A percentile compares a stretch with the other conserved stretches of the same genome.
These are phyloP conservation scores for Aphanomyces astaci DNA, from an alignment of 352 stramenopile genomes.

Conservation along the genomic window DNA sequence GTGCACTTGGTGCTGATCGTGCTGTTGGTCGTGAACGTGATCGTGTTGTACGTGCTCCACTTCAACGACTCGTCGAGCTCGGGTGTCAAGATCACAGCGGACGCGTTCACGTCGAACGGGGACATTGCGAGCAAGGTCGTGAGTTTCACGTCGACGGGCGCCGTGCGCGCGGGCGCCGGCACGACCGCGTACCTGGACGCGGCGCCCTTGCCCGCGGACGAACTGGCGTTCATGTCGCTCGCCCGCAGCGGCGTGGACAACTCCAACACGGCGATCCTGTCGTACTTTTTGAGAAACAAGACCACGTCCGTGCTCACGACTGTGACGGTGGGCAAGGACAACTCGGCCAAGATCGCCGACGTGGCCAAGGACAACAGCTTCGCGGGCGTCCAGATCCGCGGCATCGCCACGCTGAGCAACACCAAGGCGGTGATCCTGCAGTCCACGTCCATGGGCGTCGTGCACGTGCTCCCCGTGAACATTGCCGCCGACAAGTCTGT, in stretches of 20 bases:
- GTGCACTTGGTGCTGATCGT: constrained; percentile 28
- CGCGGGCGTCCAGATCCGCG: constrained; percentile 45
- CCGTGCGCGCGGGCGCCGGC: constrained; percentile 48
- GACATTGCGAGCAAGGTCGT: constrained; percentile 34
- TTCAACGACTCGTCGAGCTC: constrained; percentile 36
- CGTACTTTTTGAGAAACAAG: constrained; percentile 23
- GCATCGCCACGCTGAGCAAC: constrained; percentile 55
- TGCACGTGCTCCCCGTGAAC: constrained; percentile 38
- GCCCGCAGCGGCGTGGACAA: constrained; percentile 38
- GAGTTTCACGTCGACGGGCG: constrained; percentile 44
- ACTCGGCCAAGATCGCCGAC: constrained; percentile 43
- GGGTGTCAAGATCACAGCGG: constrained; percentile 14
- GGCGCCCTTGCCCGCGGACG: constrained; percentile 36
- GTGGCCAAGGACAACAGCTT: constrained; percentile 43
- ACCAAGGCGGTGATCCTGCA: constrained; percentile 41
- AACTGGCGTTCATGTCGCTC: constrained; percentile 53
- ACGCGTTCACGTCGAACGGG: background rate
- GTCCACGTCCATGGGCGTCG: constrained; percentile 36
- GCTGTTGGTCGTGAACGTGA: constrained; percentile 74
- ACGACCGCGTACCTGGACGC: constrained; percentile 62
- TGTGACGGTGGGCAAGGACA: constrained; percentile 35
- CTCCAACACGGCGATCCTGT: constrained; percentile 29
- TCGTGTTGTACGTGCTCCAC: constrained; percentile 75
- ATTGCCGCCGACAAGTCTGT: constrained; percentile 38
- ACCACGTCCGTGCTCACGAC: constrained; percentile 40